A percentile compares a stretch with the other conserved stretches of the same genome.
Evolutionary conservation across 208 protist genomes (phyloP).

Genomic region (Acanthamoeba sp.): DNA sequence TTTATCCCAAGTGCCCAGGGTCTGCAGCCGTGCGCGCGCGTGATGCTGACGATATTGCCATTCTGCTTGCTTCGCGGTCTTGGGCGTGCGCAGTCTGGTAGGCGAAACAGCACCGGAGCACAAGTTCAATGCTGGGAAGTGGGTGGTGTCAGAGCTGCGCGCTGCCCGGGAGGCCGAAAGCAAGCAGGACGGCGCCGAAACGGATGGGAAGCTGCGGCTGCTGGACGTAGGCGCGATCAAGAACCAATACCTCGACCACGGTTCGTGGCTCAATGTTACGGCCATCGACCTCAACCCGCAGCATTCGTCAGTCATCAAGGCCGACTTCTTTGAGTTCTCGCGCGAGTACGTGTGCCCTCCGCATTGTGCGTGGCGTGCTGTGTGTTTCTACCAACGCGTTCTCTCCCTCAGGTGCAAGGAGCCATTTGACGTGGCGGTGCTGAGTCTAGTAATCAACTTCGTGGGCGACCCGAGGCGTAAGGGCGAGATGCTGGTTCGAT

Average conservation of each 20-base stretch:
- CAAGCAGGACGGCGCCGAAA: neutral
- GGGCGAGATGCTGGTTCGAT: conserved; percentile 69
- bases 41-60: too few relatives aligned
- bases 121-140: conserved; percentile 59
- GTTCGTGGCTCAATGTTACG: conserved; percentile 6
- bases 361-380: neutral
- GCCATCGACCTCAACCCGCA: conserved; percentile 76
- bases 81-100: neutral
- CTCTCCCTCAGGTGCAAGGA: neutral
- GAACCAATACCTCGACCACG: conserved; percentile 71
- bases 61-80: too few relatives aligned
- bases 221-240: conserved; percentile 77
- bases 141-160: conserved; percentile 37
- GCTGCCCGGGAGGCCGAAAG: neutral
- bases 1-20: neutral
- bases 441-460: conserved; percentile 76
- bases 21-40: too few relatives aligned
- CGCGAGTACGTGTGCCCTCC: neutral
- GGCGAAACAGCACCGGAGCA: conserved; percentile 30
- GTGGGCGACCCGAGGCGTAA: conserved; percentile 56
- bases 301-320: conserved; percentile 63
- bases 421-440: conserved; percentile 70
- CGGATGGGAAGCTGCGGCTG: conserved; percentile 20
- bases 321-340: conserved; percentile 71
- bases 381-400: neutral